Percentiles rank a stretch among this genome's conserved stretches.
These are phyloP conservation scores for Castanea sativa DNA, from an alignment of 306 rosid species.

Conservation along the genomic window DNA sequence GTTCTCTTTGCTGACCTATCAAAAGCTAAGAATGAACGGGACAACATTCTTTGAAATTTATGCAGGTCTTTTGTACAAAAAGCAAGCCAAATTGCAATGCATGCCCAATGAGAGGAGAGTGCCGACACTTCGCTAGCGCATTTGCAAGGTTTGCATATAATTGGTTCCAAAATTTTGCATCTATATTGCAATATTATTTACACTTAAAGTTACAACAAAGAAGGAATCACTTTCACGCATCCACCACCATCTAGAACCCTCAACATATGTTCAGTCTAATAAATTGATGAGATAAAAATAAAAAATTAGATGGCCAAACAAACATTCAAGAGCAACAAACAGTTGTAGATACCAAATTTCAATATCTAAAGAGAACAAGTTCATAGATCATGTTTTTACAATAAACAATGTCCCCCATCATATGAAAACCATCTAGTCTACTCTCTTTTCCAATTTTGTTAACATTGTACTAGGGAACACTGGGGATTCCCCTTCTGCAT, in stretches of 20 bases:
- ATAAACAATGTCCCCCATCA: not conserved
- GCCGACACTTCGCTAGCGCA: constrained; percentile 98
- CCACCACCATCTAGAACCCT: not conserved
- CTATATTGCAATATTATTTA: not conserved
- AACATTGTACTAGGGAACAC: not conserved
- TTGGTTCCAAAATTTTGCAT: constrained; percentile 7
- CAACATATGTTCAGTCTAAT: not conserved
- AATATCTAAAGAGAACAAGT: not conserved
- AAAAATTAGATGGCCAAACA: not conserved
- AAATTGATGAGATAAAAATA: not conserved
- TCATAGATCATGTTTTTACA: not conserved
- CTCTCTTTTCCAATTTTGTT: not conserved
- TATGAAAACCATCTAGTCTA: not conserved
- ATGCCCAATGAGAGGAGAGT: constrained; percentile 99
- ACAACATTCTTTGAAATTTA: constrained; percentile 18
- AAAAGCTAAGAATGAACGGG: constrained; percentile 28
- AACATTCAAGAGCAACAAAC: not conserved
- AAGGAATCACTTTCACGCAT: constrained; percentile 1
- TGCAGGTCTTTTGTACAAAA: constrained; percentile 97
- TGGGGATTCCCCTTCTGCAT: not conserved
- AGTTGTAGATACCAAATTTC: not conserved
- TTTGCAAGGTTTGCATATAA: constrained; percentile 75
- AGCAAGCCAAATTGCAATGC: constrained; percentile 97
- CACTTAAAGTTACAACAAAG: not conserved
- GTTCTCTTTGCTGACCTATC: constrained; percentile 13